These are phyloP conservation scores for Bruguiera parviflora DNA, from an alignment of 345 rosid genomes.

Conservation along the genomic window DNA sequence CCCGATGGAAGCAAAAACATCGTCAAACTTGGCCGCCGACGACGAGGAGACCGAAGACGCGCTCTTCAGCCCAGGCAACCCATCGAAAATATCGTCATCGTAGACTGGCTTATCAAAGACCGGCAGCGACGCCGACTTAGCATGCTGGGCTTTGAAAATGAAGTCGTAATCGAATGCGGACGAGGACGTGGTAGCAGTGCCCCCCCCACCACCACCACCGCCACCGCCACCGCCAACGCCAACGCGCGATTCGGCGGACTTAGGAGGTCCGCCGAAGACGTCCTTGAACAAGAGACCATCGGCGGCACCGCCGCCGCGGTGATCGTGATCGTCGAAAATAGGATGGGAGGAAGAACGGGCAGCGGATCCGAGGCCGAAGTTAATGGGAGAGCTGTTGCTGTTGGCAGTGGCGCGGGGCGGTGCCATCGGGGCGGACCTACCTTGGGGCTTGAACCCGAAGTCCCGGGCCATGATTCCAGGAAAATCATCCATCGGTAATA, in stretches of 20 bases:
- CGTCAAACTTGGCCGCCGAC: conserved; percentile 37
- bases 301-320: conserved; percentile 8
- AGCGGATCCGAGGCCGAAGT: conserved; percentile 36
- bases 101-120: conserved; percentile 65
- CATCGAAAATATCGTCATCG: conserved; percentile 63
- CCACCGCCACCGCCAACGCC: conserved; percentile 28
- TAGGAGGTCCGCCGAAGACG: conserved; percentile 51
- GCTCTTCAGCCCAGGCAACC: conserved; percentile 55
- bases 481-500: conserved; percentile 60
- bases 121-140: conserved; percentile 37
- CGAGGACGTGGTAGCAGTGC: conserved; percentile 7
- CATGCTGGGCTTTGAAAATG: conserved; percentile 38
- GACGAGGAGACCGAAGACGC: conserved; percentile 20
- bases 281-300: conserved; percentile 39
- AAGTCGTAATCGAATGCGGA: conserved; percentile 47
- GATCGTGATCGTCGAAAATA: conserved; percentile 45
- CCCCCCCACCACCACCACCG: neutral
- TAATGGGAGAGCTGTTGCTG: neutral
- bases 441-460: conserved; percentile 66
- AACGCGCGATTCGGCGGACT: conserved; percentile 39
- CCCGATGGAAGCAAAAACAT: conserved; percentile 33
- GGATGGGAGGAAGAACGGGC: conserved; percentile 17
- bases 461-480: conserved; percentile 52
- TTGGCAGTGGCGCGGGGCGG: conserved; percentile 27
- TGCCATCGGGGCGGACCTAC: conserved; percentile 72